Conservation (phyloP, 768 basidiomycete species). For the Jaapia argillacea region DNA sequence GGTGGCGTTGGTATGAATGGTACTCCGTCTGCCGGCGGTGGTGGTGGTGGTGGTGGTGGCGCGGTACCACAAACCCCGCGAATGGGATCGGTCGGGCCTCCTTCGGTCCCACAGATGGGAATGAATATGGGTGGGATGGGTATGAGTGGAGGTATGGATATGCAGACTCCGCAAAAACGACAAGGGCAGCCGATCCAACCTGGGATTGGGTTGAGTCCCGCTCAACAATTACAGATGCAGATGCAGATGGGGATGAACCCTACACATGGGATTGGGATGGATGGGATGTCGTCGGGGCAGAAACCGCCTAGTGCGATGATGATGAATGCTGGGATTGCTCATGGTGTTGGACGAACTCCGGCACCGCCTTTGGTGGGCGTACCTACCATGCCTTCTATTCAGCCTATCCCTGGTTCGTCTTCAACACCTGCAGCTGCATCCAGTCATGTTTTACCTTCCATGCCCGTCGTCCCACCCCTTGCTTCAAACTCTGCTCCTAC, state of each 20-base stretch:
- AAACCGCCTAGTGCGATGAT: constrained; percentile 7
- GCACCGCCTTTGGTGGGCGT: neutral
- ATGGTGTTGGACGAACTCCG: neutral
- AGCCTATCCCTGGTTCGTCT: neutral
- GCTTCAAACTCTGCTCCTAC: neutral
- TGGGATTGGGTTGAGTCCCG: neutral
- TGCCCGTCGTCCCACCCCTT: neutral
- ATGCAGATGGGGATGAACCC: neutral
- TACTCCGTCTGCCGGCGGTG: constrained; percentile 1
- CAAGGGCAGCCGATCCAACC: constrained; percentile 1
- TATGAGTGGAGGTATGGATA: constrained; percentile 8
- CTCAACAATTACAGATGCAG: neutral
- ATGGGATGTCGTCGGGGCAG: constrained; percentile 5
- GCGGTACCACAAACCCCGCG: constrained; percentile 11
- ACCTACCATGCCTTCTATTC: neutral
- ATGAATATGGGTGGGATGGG: constrained; percentile 7
- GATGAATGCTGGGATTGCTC: neutral
- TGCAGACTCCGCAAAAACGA: too few relatives aligned
- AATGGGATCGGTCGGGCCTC: constrained; percentile 7
- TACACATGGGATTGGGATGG: neutral
- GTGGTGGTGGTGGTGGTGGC: constrained; percentile 1
- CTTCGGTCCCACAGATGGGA: constrained; percentile 6
- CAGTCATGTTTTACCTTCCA: neutral
- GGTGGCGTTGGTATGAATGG: neutral
- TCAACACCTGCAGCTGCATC: neutral